A percentile compares a stretch with the other conserved stretches of the same genome.
Conservation (phyloP, 352 stramenopile species). For the Pythium plurisporium region DNA sequence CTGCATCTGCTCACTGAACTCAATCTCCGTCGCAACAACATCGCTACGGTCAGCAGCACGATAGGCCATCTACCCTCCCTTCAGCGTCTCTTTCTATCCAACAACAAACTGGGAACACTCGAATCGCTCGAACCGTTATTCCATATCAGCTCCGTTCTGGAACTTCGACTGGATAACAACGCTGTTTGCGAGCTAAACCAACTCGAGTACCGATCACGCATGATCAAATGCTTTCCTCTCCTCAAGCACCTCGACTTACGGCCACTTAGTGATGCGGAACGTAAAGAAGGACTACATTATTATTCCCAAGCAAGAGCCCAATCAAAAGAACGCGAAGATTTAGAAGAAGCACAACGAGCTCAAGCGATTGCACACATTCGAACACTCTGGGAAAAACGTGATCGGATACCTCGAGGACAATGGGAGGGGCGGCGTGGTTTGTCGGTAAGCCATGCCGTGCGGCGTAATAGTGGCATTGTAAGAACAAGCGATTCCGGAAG, state of each 20-base stretch:
- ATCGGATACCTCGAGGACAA: background rate
- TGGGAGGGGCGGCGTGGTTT: background rate
- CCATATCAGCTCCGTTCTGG: conserved; percentile 62
- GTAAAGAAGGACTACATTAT: conserved; percentile 40
- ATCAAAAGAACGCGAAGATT: conserved; percentile 44
- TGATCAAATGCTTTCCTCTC: conserved; percentile 68
- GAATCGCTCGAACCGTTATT: conserved; percentile 74
- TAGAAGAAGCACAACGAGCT: conserved; percentile 37
- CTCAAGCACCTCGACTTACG: conserved; percentile 86
- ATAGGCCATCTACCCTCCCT: conserved; percentile 74
- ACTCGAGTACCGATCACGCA: conserved; percentile 53
- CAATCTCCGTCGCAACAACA: conserved; percentile 85
- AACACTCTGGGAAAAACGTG: conserved; percentile 37
- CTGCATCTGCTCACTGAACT: conserved; percentile 86
- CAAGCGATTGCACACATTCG: conserved; percentile 46
- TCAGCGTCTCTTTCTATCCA: conserved; percentile 87
- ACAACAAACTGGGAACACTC: conserved; percentile 82
- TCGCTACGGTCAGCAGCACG: conserved; percentile 35
- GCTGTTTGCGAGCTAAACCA: conserved; percentile 41
- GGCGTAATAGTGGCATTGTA: background rate
- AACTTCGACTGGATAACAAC: conserved; percentile 88
- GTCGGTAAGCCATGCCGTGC: background rate
- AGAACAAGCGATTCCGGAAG: background rate
- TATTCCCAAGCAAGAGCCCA: conserved; percentile 25
- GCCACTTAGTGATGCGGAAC: conserved; percentile 69